Evolutionary conservation across 352 stramenopile genomes (phyloP), one percentile per base, ranked within the genome.

Genomic region (Thalassiosira mediterranea): DNA sequence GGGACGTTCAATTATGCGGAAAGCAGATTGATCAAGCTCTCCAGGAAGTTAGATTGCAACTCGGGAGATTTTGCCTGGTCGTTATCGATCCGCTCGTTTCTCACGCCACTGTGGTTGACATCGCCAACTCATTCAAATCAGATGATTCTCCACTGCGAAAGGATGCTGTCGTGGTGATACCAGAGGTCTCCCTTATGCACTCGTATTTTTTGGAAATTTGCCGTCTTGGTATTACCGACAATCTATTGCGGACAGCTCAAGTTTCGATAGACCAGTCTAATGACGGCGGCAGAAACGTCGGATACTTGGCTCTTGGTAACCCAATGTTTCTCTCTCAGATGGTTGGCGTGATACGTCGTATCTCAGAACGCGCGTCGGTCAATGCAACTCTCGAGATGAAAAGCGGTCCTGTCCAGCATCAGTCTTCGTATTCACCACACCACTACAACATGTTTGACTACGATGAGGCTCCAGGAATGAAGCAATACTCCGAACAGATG

Each of bases 391-490:
- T 73, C 34, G 46, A 1, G 2, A 73, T 73, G 64, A 66, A 73
- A 32, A 49, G 51, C 17, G 57, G n/a, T 42, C 51, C 37, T 8
- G 42, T 58, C 1, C n/a, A 37, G 44, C 1, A 51, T 7, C 64
- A 73, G 34, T 15, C 42, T 8, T 2, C 1, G 3, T 73, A 67
- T 49, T 4, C 23, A 13, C 38, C 64, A 15, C 40, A 48, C 42
- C 31, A 66, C 13, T 67, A 59, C 28, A 67, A 21, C 1, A 64
- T 58, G 29, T 57, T 59, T 25, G 64, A 73, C 17, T 73, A 66
- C 34, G 52, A 73, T 65, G 52, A 73, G 40, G 19, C 21, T 58
- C 32, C 64, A 25, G 62, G 49, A 47, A 65, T 72, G 49, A 56
- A 62, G 13, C 62, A 72, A 40, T 72, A 72, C 51, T 3, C 62